A percentile compares a stretch with the other conserved stretches of the same genome.
Evolutionary conservation across 371 early-diverging fungal species (phyloP).

Genomic region (Mortierella sp.): DNA sequence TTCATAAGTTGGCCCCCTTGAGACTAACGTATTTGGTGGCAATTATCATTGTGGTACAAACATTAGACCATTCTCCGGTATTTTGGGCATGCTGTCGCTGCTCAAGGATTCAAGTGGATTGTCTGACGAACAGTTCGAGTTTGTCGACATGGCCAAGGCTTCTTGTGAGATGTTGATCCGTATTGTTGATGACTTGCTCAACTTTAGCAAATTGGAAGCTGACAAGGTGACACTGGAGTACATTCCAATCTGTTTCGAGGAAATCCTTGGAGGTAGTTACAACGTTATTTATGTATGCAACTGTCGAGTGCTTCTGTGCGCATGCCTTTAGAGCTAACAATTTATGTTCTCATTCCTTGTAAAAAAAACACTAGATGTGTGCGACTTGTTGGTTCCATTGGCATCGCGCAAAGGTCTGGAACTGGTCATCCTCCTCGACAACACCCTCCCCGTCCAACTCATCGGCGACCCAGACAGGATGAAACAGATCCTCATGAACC

Average conservation of each 20-base stretch:
- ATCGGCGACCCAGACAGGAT: constrained; percentile 65
- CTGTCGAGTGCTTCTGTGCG: no score
- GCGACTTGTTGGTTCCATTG: constrained; percentile 67
- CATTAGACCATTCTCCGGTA: constrained; percentile 69
- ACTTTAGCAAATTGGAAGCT: constrained; percentile 75
- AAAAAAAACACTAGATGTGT: constrained; percentile 56
- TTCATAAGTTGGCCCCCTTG: no score
- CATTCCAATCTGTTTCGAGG: constrained; percentile 64
- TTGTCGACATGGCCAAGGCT: constrained; percentile 71
- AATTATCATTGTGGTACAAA: neutral
- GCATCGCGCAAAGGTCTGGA: constrained; percentile 67
- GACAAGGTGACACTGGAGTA: constrained; percentile 71
- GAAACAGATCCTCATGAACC: constrained; percentile 67
- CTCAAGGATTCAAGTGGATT: constrained; percentile 65
- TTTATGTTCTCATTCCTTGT: neutral
- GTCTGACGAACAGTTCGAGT: constrained; percentile 68
- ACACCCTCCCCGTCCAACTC: constrained; percentile 55
- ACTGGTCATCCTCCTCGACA: constrained; percentile 61
- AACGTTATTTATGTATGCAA: neutral
- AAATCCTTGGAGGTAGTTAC: constrained; percentile 59
- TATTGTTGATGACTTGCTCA: constrained; percentile 74
- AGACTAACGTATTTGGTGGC: neutral
- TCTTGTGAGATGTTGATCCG: constrained; percentile 71
- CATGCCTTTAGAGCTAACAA: no score
- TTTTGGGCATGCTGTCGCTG: constrained; percentile 71